Base-by-base conservation (phyloP, 495 filamentous ascomycete genomes). In the Parathielavia hyrcaniae region DNA sequence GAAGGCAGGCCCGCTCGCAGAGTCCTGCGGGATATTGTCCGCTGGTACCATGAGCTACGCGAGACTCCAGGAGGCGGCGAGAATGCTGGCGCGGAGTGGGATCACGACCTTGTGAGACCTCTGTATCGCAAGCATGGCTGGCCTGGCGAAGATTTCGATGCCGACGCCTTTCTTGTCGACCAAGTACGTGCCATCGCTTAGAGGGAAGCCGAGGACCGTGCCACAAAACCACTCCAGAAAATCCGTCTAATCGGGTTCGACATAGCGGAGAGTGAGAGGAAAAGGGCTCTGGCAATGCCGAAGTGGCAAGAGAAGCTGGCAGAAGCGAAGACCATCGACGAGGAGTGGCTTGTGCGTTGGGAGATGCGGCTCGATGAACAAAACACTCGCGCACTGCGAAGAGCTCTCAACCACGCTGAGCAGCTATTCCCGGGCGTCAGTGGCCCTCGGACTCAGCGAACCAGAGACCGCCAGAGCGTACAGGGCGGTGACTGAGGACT, bases 1-100 rank as follows among this genome's bases (percentile, higher is more conserved):
- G 49, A 51, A 0, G 38, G 51, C 17, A 50, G 64, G 10, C 56
- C 56, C 0, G 66, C 66, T 9, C 50, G 44, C 7, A 57, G 58
- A n/a, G 64, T 67, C 20, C 38, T 69, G 26, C 40, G 55, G 38
- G 60, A 69, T 40, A 61, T 67, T 8, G n/a, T 36, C n/a, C 23
- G 47, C n/a, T 50, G 32, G 47, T 26, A 50, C 47, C 39, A 20
- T 4, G 53, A 46, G 13, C 43, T 60, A 14, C 22, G 44, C 17
- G 58, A 58, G 23, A 20, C 20, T 41, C 32, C 54, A n/a, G 39
- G 53, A 6, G 36, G 23, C 1, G 30, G 23, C 2, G 32, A 32
- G n/a, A 20, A 17, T 1, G 9, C 14, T 14, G 8, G 6, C 3
- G 5, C 11, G n/a, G 9, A 5, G 17, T 55, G 50, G 55, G 8